Evolutionary conservation across 768 basidiomycete species (phyloP).

Genomic region (Leucocoprinus sp.): DNA sequence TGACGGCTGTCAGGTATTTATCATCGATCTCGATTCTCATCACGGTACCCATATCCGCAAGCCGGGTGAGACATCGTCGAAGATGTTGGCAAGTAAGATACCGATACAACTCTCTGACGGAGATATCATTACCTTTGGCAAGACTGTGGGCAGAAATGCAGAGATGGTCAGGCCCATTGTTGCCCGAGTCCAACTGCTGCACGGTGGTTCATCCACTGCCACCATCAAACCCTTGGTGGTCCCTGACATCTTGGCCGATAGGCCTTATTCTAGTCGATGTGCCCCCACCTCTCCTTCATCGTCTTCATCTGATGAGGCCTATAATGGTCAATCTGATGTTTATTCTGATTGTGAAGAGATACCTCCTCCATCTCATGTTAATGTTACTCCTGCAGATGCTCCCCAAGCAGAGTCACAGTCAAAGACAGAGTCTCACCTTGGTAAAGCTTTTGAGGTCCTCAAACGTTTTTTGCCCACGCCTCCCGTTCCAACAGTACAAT

Average conservation of each 20-base stretch:
- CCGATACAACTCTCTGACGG: slow-evolving; percentile 55
- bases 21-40: slow-evolving; percentile 66
- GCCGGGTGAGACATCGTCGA: slow-evolving; percentile 39
- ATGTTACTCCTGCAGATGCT: slow-evolving; percentile 15
- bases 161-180: slow-evolving; percentile 57
- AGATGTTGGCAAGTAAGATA: slow-evolving; percentile 43
- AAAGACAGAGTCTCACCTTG: slow-evolving; percentile 11
- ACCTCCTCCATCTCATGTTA: slow-evolving; percentile 19
- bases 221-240: slow-evolving; percentile 23
- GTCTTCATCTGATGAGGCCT: slow-evolving; percentile 35
- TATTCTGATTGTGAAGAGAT: slow-evolving; percentile 53
- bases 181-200: slow-evolving; percentile 49
- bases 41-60: slow-evolving; percentile 68
- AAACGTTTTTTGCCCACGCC: slow-evolving; percentile 24
- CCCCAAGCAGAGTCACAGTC: slow-evolving; percentile 14
- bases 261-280: slow-evolving; percentile 49
- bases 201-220: slow-evolving; percentile 18
- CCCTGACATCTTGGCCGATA: slow-evolving; percentile 19
- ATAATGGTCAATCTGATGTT: slow-evolving; percentile 21
- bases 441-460: slow-evolving; percentile 24
- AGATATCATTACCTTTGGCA: slow-evolving; percentile 71
- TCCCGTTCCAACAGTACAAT: background rate
- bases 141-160: slow-evolving; percentile 56
- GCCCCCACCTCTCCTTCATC: slow-evolving; percentile 45
- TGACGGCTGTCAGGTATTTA: slow-evolving; percentile 44